Evolutionary conservation across 2,329 filamentous ascomycete genomes (phyloP), one percentile per base, ranked within the genome.

Genomic region (Magnaporthales sp.): DNA sequence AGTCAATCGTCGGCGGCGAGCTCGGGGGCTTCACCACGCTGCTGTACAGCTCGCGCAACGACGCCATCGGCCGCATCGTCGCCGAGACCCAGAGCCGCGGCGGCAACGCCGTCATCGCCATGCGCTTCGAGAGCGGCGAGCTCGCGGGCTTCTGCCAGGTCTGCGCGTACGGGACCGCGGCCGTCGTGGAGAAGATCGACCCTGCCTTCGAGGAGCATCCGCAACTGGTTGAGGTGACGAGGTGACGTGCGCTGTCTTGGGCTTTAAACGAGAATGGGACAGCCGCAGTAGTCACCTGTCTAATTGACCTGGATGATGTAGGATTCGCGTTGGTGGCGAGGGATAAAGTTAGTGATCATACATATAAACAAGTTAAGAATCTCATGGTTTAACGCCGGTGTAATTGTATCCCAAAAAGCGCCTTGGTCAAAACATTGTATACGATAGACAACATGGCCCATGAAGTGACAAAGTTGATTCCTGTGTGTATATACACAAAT

Each of bases 141-240:
- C 75, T 86, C 69, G 82, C 79, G 30, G 80, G 81, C 2, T 87
- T 84, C 71, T 83, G 83, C 2, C 85, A 87, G 75, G 83, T 84
- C 56, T 85, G 83, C 68, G 85, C 84, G 0, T 88, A 87, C 71
- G 85, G 86, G 2, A 88, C 85, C 3, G 86, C 85, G 2, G 83
- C 81, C 64, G 70, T 85, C 13, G 79, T 87, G 29, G 84, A 87
- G 75, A 86, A 83, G 77, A 74, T 86, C 66, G 81, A 84, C 38
- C 68, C 66, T 1, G 10, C 64, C 7, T 68, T 70, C 32, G 70
- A 70, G 54, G 72, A 71, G 30, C 70, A 70, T 19, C 72, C 74
- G 65, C 74, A 76, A 69, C 66, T 75, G 66, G 32, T 66, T 19
- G 60, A 27, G 56, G 15, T n/a, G n/a, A 8, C 38, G 15, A 4